Conservation (phyloP, 371 early-diverging fungal species). For the Aphelidium insulamus region DNA sequence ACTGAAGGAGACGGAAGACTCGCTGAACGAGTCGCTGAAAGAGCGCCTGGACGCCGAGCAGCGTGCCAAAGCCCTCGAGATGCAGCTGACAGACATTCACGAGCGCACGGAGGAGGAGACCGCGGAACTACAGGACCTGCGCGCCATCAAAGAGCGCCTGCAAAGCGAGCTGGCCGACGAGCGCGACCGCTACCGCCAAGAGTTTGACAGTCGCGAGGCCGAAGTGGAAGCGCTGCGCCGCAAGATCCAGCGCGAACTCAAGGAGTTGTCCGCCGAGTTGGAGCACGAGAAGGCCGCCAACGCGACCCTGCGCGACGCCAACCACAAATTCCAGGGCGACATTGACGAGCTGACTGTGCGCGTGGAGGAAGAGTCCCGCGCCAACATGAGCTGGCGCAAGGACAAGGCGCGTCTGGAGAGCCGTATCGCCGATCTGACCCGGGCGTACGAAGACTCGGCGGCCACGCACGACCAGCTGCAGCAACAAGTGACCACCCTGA, state of each 20-base stretch:
- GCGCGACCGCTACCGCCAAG: slow-evolving; percentile 37
- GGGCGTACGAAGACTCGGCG: slow-evolving; percentile 17
- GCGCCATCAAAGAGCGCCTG: slow-evolving; percentile 34
- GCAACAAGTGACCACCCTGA: slow-evolving; percentile 16
- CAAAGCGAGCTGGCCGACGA: slow-evolving; percentile 41
- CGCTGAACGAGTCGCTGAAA: slow-evolving; percentile 22
- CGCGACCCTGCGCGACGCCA: slow-evolving; percentile 34
- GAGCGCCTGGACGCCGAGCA: slow-evolving; percentile 36
- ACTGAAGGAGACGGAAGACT: slow-evolving; percentile 31
- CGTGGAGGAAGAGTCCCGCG: slow-evolving; percentile 29
- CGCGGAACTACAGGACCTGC: slow-evolving; percentile 32
- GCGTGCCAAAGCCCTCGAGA: slow-evolving; percentile 24
- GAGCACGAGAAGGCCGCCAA: slow-evolving; percentile 39
- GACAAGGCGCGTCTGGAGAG: slow-evolving; percentile 39
- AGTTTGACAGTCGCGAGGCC: slow-evolving; percentile 40
- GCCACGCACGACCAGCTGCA: slow-evolving; percentile 24
- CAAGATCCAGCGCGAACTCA: slow-evolving; percentile 55
- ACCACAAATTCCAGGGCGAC: slow-evolving; percentile 25
- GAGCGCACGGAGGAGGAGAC: slow-evolving; percentile 42
- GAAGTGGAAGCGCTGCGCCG: slow-evolving; percentile 28
- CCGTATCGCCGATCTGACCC: slow-evolving; percentile 27
- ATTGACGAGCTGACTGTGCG: slow-evolving; percentile 19
- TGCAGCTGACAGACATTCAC: slow-evolving; percentile 33
- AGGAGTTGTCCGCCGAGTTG: slow-evolving; percentile 41
- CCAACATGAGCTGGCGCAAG: slow-evolving; percentile 23